A percentile compares a stretch with the other conserved stretches of the same genome.
Evolutionary conservation across 164 flowering plant species (phyloP).

Genomic region (Chimonanthus salicifolius): DNA sequence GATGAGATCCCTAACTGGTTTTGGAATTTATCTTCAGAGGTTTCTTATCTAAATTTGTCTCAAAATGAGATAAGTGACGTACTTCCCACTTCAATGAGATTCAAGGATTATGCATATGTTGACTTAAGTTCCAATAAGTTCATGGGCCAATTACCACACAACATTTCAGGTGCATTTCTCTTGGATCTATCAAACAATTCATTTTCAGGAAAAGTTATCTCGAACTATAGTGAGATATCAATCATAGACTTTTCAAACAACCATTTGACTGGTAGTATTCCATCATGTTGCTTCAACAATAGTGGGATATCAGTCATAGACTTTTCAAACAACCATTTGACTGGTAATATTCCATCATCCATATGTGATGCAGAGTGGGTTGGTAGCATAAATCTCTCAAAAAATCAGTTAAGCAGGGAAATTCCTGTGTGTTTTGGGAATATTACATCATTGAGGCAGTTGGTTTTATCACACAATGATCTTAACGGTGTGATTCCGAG

Average conservation of each 20-base stretch:
- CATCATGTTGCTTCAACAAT: too few species aligned
- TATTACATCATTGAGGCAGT: background rate
- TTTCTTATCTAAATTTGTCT: background rate
- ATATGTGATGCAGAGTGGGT: background rate
- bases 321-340: too few species aligned
- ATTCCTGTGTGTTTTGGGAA: constrained; percentile 8
- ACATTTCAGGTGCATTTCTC: background rate
- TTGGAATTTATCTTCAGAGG: background rate
- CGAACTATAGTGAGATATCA: background rate
- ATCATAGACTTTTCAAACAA: background rate
- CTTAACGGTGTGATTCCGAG: background rate
- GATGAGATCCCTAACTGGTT: background rate
- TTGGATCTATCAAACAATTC: background rate
- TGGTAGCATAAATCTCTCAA: constrained; percentile 4
- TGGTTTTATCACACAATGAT: constrained; percentile 5
- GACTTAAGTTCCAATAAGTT: background rate
- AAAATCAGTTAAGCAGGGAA: constrained; percentile 9
- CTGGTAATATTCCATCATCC: background rate
- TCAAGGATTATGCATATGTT: rapidly evolving
- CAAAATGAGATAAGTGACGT: background rate
- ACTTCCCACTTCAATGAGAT: background rate
- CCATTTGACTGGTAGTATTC: background rate
- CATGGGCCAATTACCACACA: background rate
- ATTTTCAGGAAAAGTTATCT: background rate
- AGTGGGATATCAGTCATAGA: rapidly evolving